Conservation (phyloP, 306 rosid genomes). For the Citrullus mucosospermus region DNA sequence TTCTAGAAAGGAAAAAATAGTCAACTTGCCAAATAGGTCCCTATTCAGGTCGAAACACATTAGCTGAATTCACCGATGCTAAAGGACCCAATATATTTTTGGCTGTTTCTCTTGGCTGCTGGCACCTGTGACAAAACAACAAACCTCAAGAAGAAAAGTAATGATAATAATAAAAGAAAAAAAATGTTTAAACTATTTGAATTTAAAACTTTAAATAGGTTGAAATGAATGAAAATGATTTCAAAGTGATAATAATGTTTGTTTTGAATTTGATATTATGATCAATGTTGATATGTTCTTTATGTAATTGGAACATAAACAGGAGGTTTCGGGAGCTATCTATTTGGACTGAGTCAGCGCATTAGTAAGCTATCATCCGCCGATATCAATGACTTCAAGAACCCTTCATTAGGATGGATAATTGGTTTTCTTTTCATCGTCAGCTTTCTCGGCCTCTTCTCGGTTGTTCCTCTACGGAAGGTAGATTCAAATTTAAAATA, state of each 20-base stretch:
- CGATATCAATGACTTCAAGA: background rate
- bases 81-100: background rate
- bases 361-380: background rate
- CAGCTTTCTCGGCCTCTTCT: constrained; percentile 10
- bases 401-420: constrained; percentile 10
- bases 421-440: constrained; percentile 7
- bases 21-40: background rate
- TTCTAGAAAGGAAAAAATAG: background rate
- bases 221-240: background rate
- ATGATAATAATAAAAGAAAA: background rate
- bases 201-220: background rate
- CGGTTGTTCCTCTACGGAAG: constrained; percentile 7
- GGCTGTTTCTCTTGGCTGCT: background rate
- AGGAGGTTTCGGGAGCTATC: constrained; percentile 10
- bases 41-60: background rate
- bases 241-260: background rate
- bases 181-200: background rate
- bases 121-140: background rate
- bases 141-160: background rate
- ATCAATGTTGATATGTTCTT: background rate
- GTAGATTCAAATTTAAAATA: background rate
- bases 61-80: background rate
- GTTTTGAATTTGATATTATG: background rate
- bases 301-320: background rate
- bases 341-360: background rate